phyloP scores from a whole-genome alignment of 176 grass and related monocot species.

The Oryza officinalis region DNA sequence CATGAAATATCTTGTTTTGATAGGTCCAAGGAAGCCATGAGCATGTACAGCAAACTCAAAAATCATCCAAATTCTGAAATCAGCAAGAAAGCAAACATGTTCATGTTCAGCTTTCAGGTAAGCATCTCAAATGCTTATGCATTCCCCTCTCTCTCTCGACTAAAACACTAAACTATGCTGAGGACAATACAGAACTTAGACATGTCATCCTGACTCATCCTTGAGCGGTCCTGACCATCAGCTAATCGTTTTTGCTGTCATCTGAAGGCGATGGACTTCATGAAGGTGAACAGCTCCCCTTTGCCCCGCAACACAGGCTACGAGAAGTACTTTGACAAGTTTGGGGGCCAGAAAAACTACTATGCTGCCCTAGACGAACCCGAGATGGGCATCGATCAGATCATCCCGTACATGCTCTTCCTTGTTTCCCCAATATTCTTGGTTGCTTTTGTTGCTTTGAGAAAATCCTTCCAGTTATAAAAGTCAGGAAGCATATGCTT shows the following conservation, averaged over 20 bases:
- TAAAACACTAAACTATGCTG: not conserved
- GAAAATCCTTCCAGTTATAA: constrained; percentile 66
- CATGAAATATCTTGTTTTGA: not conserved
- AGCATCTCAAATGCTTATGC: not conserved
- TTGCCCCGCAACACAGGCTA: constrained; percentile 63
- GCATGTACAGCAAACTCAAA: constrained; percentile 83
- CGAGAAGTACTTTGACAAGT: constrained; percentile 81
- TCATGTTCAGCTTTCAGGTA: constrained; percentile 87
- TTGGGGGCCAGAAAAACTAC: constrained; percentile 54
- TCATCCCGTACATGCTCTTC: constrained; percentile 72
- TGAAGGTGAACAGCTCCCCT: constrained; percentile 63
- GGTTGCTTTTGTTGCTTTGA: constrained; percentile 56
- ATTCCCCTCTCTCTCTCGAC: not conserved
- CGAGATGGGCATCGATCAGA: constrained; percentile 41
- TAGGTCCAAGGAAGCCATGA: constrained; percentile 83
- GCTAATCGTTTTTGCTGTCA: not conserved
- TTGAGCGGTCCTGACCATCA: not conserved
- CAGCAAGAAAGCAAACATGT: constrained; percentile 78
- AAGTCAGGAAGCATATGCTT: not conserved
- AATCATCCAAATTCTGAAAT: constrained; percentile 75
- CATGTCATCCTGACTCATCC: not conserved
- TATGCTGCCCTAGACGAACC: constrained; percentile 47
- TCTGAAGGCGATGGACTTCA: constrained; percentile 78
- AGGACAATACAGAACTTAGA: not conserved
- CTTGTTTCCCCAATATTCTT: constrained; percentile 71